Evolutionary conservation across 345 rosid genomes (phyloP).

Genomic region (Lagerstroemia speciosa): DNA sequence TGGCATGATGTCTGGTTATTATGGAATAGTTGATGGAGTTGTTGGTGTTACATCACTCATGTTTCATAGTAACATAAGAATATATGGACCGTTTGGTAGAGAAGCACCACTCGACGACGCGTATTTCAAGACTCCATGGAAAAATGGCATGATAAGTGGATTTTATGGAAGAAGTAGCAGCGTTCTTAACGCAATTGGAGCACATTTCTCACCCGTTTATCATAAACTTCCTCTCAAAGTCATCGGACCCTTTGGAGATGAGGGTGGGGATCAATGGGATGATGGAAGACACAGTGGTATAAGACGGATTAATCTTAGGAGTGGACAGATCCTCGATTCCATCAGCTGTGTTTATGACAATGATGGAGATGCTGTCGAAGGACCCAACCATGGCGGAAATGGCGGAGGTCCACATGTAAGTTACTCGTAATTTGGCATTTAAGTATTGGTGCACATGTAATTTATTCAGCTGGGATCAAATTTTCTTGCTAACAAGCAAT

Average conservation of each 20-base stretch:
- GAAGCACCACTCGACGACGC: too few relatives aligned
- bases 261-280: not conserved
- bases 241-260: conserved; percentile 2
- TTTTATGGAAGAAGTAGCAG: conserved; percentile 1
- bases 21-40: not conserved
- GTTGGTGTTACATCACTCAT: not conserved
- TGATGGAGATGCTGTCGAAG: not conserved
- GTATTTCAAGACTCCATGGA: not conserved
- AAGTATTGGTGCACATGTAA: too few relatives aligned
- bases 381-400: not conserved
- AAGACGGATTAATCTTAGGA: not conserved
- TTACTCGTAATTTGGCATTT: not conserved
- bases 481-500: not conserved
- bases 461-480: too few relatives aligned
- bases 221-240: not conserved
- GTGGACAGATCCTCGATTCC: not conserved
- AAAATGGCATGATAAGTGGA: conserved; percentile 1
- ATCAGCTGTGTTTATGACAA: not conserved
- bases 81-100: not conserved
- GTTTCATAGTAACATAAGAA: not conserved
- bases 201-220: not conserved
- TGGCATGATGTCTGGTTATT: conserved; percentile 1
- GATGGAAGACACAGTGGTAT: not conserved
- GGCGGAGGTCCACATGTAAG: not conserved
- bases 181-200: not conserved